phyloP scores from a whole-genome alignment of 2,329 filamentous ascomycete species.

The Colletotrichum theobromicola region DNA sequence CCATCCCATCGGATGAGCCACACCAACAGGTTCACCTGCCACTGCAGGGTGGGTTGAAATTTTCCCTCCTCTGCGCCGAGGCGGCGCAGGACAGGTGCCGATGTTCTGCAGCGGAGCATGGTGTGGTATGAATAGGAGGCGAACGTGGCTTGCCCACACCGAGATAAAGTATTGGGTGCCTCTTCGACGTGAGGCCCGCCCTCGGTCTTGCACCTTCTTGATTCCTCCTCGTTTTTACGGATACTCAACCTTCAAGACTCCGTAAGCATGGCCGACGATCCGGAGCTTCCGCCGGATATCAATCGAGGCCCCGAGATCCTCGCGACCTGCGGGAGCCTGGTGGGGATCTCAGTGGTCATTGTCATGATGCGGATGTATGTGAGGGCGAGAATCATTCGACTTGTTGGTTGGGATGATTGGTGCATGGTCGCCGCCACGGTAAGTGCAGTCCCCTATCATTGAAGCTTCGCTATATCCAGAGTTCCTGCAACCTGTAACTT shows the following conservation, averaged over 20 bases:
- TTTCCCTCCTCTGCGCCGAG: neutral
- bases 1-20: neutral
- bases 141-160: neutral
- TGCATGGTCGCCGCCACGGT: constrained; percentile 31
- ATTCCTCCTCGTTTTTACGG: neutral
- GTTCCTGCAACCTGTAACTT: fast-evolving
- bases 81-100: neutral
- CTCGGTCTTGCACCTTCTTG: neutral
- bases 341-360: constrained; percentile 27
- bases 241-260: neutral
- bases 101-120: neutral
- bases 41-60: neutral
- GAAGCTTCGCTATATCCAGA: neutral
- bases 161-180: neutral
- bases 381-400: constrained; percentile 26
- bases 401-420: constrained; percentile 32
- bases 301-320: constrained; percentile 35
- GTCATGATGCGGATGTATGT: constrained; percentile 31
- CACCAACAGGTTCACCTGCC: neutral
- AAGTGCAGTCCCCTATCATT: neutral
- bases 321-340: constrained; percentile 29
- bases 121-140: neutral
- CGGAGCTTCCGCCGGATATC: constrained; percentile 26
- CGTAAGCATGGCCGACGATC: neutral
- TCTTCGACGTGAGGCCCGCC: neutral